These are phyloP conservation scores for Agarophyton chilense DNA, from an alignment of 23 red algal genomes.

Conservation along the genomic window DNA sequence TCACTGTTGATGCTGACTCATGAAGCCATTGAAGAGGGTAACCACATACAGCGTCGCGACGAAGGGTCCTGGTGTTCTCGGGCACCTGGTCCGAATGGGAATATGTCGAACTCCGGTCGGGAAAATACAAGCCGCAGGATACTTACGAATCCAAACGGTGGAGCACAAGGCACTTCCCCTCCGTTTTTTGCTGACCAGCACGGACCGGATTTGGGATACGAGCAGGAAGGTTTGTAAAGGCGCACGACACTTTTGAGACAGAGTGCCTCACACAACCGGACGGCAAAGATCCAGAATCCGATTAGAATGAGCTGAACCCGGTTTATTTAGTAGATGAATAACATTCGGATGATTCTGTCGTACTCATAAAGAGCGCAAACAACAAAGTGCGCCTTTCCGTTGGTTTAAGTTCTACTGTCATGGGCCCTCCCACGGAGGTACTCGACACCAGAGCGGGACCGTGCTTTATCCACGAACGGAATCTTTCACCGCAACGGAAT, in stretches of 20 bases:
- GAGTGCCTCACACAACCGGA: neutral
- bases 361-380: neutral
- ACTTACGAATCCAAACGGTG: too few relatives aligned
- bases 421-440: neutral
- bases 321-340: neutral
- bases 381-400: neutral
- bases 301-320: neutral
- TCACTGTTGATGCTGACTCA: neutral
- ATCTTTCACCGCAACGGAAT: neutral
- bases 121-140: neutral
- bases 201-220: neutral
- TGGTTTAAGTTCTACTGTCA: neutral
- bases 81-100: neutral
- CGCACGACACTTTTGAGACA: neutral
- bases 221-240: neutral
- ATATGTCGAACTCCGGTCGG: neutral
- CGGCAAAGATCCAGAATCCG: too few relatives aligned
- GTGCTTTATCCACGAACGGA: neutral
- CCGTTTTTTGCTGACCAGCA: neutral
- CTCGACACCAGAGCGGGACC: slow-evolving; percentile 19
- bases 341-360: neutral
- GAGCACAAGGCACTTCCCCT: too few relatives aligned
- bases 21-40: neutral
- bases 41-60: neutral
- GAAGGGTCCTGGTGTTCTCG: neutral